Base-by-base conservation (phyloP, 495 filamentous ascomycete genomes). In the Pseudomonodictys pantanalensis region DNA sequence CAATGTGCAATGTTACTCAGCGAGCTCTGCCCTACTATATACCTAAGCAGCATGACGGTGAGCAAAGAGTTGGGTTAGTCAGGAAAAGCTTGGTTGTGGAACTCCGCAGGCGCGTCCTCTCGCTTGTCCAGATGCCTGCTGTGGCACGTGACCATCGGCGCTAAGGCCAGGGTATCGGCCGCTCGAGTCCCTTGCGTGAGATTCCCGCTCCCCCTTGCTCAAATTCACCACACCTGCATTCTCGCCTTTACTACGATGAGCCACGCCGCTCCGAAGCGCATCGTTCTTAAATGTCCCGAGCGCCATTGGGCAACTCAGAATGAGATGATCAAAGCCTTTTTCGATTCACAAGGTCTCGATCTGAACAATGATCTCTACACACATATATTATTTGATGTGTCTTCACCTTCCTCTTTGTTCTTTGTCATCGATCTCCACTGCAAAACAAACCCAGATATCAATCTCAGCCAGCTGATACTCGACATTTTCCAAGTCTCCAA, bases 271-370 rank as follows among this genome's bases (percentile, higher is more conserved):
- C 48, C 48, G 48, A 51, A 51, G 35, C 48, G 48, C 11, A 51
- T 51, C 48, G 48, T 51, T 51, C 48, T 51, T 25, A 51, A 51
- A 51, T 51, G 48, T 51, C 48, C 48, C 48, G 48, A 51, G 48
- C 48, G 48, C 30, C 48, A 51, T 51, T 51, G 48, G 48, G 35
- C 30, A 28, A 32, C 48, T 35, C 48, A 51, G 48, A 51, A 51
- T 51, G 48, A 51, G 48, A 51, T 51, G 48, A 24, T 51, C 48
- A 35, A 51, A 51, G 48, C 48, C 48, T 51, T 51, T 23, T 35
- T 51, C 29, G 48, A 48, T 48, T 48, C 47, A 28, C 47, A 50
- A 50, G 47, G 26, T 50, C 47, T 50, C 25, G 45, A 48, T 52
- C 49, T 52, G 26, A 32, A 38, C 28, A 51, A 51, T 29, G 49